Evolutionary conservation across 1,139 yeast genomes (phyloP), one percentile per base, ranked within the genome.

Genomic region (Groenewaldozyma auringiensis): DNA sequence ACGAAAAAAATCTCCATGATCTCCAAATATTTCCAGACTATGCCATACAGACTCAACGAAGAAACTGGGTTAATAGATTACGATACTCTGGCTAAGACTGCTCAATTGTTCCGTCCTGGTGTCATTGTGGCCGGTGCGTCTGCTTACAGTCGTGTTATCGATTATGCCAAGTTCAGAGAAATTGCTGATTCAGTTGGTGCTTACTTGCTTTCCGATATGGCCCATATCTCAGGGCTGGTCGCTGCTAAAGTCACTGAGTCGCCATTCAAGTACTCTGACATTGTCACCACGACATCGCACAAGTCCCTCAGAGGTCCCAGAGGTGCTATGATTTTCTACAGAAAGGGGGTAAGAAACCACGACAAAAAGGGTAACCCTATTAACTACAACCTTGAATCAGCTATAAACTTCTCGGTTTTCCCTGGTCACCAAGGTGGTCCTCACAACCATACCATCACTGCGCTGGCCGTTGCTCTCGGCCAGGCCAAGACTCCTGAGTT

Each of bases 351-450:
- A 50, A 81, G 92, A 74, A 80, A 80, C 63, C 81, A 81, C 51
- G 82, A 83, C 60, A 56, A 71, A 46, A 86, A 86, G 74, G 96
- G 96, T 57, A 85, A 86, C 70, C 94, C 87, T 69, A 75, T 85
- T 50, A 72, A 74, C 49, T 89, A 87, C 67, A 96, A 88, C 53
- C 77, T 89, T 63, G 96, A 89, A 64, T 79, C 78, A 67, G 85
- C 83, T 63, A 87, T 89, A 68, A 89, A 89, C 75, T 89, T 89
- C 65, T 85, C 95, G 21, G 96, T 89, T 38, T 89, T 89, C 85
- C 97, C 97, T 57, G 97, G 95, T 49, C 96, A 89, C 69, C 97
- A 89, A 74, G 97, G 97, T 72, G 97, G 97, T 62, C 97, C 97
- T 57, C 96, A 89, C 69, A 89, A 89, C 74, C 96, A 89, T 70